Evolutionary conservation across 1,139 yeast species (phyloP).

Genomic region (Geotrichum aggregatum): DNA sequence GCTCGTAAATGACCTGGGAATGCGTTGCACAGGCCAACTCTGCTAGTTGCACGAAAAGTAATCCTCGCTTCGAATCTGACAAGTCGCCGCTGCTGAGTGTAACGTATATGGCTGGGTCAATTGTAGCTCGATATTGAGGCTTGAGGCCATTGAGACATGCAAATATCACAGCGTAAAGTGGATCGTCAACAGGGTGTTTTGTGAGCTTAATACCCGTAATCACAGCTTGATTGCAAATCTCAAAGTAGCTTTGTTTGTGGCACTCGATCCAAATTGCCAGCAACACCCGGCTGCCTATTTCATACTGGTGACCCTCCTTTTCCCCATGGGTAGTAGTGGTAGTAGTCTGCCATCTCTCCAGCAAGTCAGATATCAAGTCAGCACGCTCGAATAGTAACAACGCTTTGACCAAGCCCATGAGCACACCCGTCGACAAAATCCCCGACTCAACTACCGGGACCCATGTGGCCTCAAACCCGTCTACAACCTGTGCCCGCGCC

Average conservation of each 20-base stretch:
- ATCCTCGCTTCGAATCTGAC: neutral
- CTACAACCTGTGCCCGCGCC: constrained; percentile 27
- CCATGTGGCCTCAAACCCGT: constrained; percentile 27
- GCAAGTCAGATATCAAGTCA: constrained; percentile 1
- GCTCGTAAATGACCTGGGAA: neutral
- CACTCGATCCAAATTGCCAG: constrained; percentile 9
- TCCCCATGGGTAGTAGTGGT: too few species aligned
- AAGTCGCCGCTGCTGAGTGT: too few species aligned
- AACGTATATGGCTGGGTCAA: too few species aligned
- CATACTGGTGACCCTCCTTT: too few species aligned
- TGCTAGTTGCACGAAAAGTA: constrained; percentile 4
- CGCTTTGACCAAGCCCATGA: constrained; percentile 13
- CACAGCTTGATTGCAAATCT: neutral
- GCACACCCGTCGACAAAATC: constrained; percentile 1
- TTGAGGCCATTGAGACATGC: neutral
- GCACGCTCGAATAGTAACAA: constrained; percentile 3
- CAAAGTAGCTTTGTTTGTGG: constrained; percentile 4
- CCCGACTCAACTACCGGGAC: constrained; percentile 22
- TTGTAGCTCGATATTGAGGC: too few species aligned
- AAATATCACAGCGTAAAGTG: neutral
- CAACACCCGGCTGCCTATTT: neutral
- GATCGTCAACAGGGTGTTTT: neutral
- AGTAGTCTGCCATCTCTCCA: neutral
- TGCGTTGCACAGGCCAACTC: constrained; percentile 6
- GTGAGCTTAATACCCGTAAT: neutral